phyloP scores from a whole-genome alignment of 306 rosid genomes.

The Prunus mume region DNA sequence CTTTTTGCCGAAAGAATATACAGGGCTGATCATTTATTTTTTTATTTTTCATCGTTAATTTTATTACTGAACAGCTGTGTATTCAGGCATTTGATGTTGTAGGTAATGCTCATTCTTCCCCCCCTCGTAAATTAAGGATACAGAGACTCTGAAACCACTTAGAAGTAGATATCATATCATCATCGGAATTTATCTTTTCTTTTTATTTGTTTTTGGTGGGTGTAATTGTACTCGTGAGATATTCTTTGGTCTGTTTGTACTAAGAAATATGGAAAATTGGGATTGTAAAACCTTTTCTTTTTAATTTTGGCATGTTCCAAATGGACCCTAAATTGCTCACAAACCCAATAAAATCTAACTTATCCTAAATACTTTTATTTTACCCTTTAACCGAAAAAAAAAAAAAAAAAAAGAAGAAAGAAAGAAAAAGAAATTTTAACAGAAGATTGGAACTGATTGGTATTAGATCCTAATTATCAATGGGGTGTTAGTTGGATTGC shows the following conservation, averaged over 20 bases:
- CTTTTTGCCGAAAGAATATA: slow-evolving; percentile 29
- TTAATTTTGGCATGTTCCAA: too few relatives aligned
- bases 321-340: too few relatives aligned
- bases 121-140: slow-evolving; percentile 26
- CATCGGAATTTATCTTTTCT: neutral
- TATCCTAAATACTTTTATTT: too few relatives aligned
- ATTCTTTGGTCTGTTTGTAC: neutral
- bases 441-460: too few relatives aligned
- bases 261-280: neutral
- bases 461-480: too few relatives aligned
- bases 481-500: too few relatives aligned
- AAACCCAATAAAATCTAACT: too few relatives aligned
- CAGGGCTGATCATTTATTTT: slow-evolving; percentile 30
- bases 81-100: slow-evolving; percentile 40
- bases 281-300: too few relatives aligned
- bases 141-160: slow-evolving; percentile 8
- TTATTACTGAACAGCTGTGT: slow-evolving; percentile 16
- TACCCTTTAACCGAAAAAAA: too few relatives aligned
- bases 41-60: neutral
- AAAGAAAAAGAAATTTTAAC: too few relatives aligned
- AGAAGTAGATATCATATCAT: slow-evolving; percentile 27
- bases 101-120: slow-evolving; percentile 47
- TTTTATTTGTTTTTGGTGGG: neutral
- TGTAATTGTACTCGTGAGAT: neutral
- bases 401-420: too few relatives aligned